Evolutionary conservation across 2,329 filamentous ascomycete species (phyloP), one percentile per base, ranked within the genome.

Genomic region (Dothideomycetes sp.): DNA sequence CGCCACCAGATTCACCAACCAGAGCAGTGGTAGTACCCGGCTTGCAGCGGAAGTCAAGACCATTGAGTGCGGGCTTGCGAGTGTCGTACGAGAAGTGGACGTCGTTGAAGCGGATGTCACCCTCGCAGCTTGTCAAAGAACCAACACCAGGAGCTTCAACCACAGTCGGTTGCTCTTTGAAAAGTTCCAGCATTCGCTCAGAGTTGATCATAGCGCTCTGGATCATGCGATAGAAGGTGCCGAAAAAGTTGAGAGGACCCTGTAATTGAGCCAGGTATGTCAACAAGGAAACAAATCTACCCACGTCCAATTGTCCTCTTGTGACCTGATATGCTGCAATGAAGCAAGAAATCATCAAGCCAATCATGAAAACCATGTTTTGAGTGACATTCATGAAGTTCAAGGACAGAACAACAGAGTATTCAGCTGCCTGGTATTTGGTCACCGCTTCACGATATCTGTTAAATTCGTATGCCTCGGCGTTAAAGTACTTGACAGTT

Each of bases 181-280:
- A 96, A 13, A 98, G 70, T 62, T 96, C 91, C 41, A 98, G 67
- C 59, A 98, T 80, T 13, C 91, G 80, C 68, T 98, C 91, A 4
- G 89, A 88, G 44, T 93, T 95, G 56, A 98, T 96, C 82, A 98
- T 84, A 39, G 89, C 84, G 52, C 88, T 91, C 63, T 96, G 91
- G 5, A 96, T 89, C 47, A 87, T 91, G 36, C 89, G 77, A 62
- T 96, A 98, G 60, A 96, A 96, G 0, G 87, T 91, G 43, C 89
- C 91, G 53, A 86, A 84, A 58, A 82, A 84, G 49, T 78, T 78
- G 39, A 86, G 68, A 2, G 82, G 82, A 2, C 74, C 71, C 31
- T 81, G 80, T 25, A 86, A 67, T 53, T 85, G 81, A 13, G 73
- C 72, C 80, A 84, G 84, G 57, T 85, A 86, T 39, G 79, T 80